Conservation (phyloP, 1,284 basidiomycete species). For the Ganoderma lingzhi region DNA sequence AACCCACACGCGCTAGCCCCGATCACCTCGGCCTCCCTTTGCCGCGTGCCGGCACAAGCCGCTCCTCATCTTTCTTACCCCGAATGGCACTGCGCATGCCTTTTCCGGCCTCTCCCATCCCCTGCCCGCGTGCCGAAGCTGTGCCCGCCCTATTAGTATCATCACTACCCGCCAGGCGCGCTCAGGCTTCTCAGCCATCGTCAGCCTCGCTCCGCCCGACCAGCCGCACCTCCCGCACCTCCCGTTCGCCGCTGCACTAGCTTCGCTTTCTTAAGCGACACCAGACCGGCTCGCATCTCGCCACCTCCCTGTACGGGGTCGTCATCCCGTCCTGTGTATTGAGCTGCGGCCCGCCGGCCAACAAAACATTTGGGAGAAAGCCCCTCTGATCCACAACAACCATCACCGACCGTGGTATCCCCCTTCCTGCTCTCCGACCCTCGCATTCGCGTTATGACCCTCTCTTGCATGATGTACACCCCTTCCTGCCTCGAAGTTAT, state of each 20-base stretch:
- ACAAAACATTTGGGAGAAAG: not conserved
- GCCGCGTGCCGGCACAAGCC: constrained; percentile 20
- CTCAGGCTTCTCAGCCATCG: not conserved
- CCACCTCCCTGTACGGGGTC: not conserved
- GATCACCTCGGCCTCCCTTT: constrained; percentile 30
- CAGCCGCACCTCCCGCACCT: not conserved
- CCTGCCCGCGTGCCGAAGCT: constrained; percentile 10
- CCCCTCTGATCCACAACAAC: constrained; percentile 1
- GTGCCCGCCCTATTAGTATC: constrained; percentile 8
- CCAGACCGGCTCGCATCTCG: not conserved
- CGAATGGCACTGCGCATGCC: constrained; percentile 25
- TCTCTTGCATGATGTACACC: not conserved
- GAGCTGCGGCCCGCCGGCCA: not conserved
- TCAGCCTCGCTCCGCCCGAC: not conserved
- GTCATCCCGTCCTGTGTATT: not conserved
- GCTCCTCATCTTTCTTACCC: constrained; percentile 8
- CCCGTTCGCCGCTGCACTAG: not conserved
- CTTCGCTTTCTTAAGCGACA: not conserved
- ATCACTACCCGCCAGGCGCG: not conserved
- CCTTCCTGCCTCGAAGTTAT: not conserved
- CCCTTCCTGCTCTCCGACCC: not conserved
- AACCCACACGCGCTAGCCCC: constrained; percentile 15
- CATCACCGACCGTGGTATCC: not conserved
- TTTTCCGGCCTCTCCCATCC: constrained; percentile 10
- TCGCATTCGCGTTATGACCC: not conserved